Base-by-base conservation (phyloP, 2,329 filamentous ascomycete genomes). In the Didymella pinodella region DNA sequence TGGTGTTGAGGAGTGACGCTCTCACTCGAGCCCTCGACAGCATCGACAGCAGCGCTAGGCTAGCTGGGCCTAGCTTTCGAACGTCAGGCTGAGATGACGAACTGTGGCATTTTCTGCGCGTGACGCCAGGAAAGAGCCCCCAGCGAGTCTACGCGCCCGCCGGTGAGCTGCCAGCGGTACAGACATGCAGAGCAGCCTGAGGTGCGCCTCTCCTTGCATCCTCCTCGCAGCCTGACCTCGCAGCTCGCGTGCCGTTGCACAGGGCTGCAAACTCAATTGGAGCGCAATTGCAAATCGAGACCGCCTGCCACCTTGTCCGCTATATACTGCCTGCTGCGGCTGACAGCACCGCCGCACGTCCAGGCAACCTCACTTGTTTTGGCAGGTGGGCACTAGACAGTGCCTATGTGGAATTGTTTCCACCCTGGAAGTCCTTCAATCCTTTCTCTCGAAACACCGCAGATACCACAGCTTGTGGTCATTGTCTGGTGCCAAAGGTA, bases 181-280 rank as follows among this genome's bases (percentile, higher is more conserved):
- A 4, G 14, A 26, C 14, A 25, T 41, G 38, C 38, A 26, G 29
- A 47, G 29, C 51, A 31, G 46, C 41, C 38, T 38, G 45, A 48
- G 55, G 57, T 55, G 45, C 8, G 28, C 25, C 6, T 14, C 32
- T 26, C 34, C 7, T 49, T 7, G 14, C 8, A 49, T 25, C 25
- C 34, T 25, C 22, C 7, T 49, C 29, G 61, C 60, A 61, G 29
- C 56, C 53, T 53, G 32, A 40, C 55, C 60, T 58, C 45, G 44
- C 12, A 58, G 67, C 65, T 69, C 66, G 67, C 66, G 66, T 69
- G 68, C 62, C 63, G 52, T 60, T 48, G 41, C 60, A 67, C 63
- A 57, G 41, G 38, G 48, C 41, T 53, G 50, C 31, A 25, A 46
- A 57, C 43, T 47, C 55, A 45, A 43, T 31, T 36, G 36, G 28